Evolutionary conservation across 192 early-diverging fungal species (phyloP), one percentile per base, ranked within the genome.

Genomic region (Fimicolochytrium jonesii): DNA sequence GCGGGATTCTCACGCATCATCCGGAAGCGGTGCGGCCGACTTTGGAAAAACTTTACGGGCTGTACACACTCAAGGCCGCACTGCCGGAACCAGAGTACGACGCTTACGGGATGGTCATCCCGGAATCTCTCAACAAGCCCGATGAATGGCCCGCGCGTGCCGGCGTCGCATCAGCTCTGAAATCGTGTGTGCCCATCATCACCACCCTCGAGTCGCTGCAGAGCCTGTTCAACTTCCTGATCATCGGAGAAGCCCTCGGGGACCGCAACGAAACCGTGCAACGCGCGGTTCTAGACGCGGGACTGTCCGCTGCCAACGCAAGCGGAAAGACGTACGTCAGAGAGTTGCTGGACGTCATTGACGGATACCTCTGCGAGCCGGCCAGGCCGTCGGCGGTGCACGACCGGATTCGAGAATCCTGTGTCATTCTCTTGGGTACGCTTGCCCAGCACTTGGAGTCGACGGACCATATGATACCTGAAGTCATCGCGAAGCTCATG

Each of bases 341-440:
- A 23, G 71, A 77, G 1, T 72, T 99, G 45, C 59, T 99, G 61
- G 78, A 82, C 5, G 72, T 87, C 6, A 91, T 96, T 59, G 88
- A 96, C 60, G 67, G 67, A 20, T 92, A 92, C 52, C 79, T 95
- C 49, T 77, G 78, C 9, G 75, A 80, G 64, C 84, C 85, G n/a
- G 87, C 87, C 34, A 71, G 73, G 31, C 78, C 88, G 28, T 85
- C 85, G 0, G 84, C 87, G 55, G 80, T 84, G 5, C 84, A 92
- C 48, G 96, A 99, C 74, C 77, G 77, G 46, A 90, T 97, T 56
- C 89, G 93, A 35, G 90, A 97, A 71, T 85, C 89, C 28, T 90
- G 90, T 9, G 94, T 99, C 25, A 89, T 99, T 61, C 71, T 95
- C 43, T 84, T 95, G 49, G 97, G 95, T 45, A 91, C 88, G 17